Conservation (phyloP, 768 basidiomycete genomes). For the Pseudohyphozyma bogoriensis region DNA sequence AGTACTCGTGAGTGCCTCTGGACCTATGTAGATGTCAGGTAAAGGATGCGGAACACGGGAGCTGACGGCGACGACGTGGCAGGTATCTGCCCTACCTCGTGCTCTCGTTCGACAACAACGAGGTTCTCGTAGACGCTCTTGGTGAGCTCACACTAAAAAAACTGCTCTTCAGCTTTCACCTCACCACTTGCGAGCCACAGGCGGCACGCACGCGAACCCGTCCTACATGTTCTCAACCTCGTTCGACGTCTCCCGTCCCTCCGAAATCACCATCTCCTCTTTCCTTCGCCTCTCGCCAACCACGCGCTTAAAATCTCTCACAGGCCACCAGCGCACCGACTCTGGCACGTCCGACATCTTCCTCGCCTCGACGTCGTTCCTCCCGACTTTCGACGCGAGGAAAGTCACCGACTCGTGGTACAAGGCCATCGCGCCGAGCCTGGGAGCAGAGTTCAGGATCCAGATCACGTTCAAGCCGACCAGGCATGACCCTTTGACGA, state of each 20-base stretch:
- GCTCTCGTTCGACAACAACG: slow-evolving; percentile 69
- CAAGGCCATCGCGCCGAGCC: slow-evolving; percentile 40
- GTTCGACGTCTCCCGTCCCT: slow-evolving; percentile 88
- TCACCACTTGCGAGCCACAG: not conserved
- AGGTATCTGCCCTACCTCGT: slow-evolving; percentile 47
- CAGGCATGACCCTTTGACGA: slow-evolving; percentile 52
- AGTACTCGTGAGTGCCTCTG: slow-evolving; percentile 59
- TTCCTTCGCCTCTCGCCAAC: slow-evolving; percentile 70
- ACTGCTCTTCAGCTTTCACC: too few relatives aligned
- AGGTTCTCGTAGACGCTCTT: slow-evolving; percentile 78
- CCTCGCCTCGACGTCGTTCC: slow-evolving; percentile 53
- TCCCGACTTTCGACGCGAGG: slow-evolving; percentile 19
- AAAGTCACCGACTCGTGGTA: slow-evolving; percentile 78
- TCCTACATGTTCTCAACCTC: slow-evolving; percentile 3
- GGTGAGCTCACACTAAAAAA: not conserved
- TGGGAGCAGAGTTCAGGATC: slow-evolving; percentile 79
- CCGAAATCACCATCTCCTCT: slow-evolving; percentile 82
- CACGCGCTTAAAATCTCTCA: slow-evolving; percentile 34
- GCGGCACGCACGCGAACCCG: not conserved
- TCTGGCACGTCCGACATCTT: slow-evolving; percentile 87
- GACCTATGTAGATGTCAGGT: too few relatives aligned
- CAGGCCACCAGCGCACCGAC: slow-evolving; percentile 52
- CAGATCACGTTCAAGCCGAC: slow-evolving; percentile 78
- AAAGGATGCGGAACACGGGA: not conserved
- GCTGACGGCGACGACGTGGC: not conserved